These are phyloP conservation scores for Kickxella alabastrina DNA, from an alignment of 192 early-diverging fungal species.

Conservation along the genomic window DNA sequence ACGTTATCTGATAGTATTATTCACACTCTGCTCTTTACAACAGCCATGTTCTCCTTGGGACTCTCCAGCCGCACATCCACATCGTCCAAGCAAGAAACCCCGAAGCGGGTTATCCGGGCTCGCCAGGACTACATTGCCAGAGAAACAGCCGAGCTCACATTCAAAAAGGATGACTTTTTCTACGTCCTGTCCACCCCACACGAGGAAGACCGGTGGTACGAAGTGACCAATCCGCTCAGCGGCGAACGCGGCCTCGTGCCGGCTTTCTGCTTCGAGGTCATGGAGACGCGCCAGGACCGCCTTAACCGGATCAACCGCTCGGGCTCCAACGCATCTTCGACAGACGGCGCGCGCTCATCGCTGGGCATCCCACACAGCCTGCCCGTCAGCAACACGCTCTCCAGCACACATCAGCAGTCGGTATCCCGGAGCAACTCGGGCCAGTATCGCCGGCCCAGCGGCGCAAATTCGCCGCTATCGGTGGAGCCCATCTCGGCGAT, in stretches of 20 bases:
- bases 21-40: background rate
- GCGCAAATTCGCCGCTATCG: conserved; percentile 4
- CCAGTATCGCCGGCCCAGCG: conserved; percentile 29
- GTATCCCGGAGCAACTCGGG: conserved; percentile 16
- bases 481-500: conserved; percentile 18
- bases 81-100: conserved; percentile 44
- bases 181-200: conserved; percentile 62
- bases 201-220: conserved; percentile 73
- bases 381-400: conserved; percentile 6
- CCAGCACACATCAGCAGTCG: background rate
- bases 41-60: conserved; percentile 11
- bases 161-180: conserved; percentile 73
- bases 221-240: conserved; percentile 69
- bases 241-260: conserved; percentile 70
- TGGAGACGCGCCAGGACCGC: conserved; percentile 52
- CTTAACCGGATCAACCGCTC: conserved; percentile 49
- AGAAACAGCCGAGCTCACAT: conserved; percentile 62
- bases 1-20: background rate
- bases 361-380: conserved; percentile 35
- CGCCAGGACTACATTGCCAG: conserved; percentile 63
- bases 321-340: conserved; percentile 30
- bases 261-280: conserved; percentile 66
- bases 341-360: conserved; percentile 12
- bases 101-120: conserved; percentile 72
- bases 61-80: conserved; percentile 36